Evolutionary conservation across 2,329 filamentous ascomycete genomes (phyloP), one percentile per base, ranked within the genome.

Genomic region (Ceratocystiopsis sp.): DNA sequence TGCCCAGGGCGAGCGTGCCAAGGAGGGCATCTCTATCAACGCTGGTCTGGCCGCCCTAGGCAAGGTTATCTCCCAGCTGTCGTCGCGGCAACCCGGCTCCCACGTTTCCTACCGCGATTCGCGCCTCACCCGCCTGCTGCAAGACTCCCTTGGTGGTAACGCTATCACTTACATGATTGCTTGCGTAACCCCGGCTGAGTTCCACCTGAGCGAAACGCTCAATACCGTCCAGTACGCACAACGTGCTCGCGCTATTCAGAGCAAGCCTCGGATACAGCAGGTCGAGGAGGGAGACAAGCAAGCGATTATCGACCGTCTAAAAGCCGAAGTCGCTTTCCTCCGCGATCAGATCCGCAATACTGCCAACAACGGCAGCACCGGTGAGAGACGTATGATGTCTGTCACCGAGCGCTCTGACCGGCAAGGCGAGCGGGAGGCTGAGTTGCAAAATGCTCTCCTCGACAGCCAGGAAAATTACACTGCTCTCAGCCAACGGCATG

Each of bases 151-250:
- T 6, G 91, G 91, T 45, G 91, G 91, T 5, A 96, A 93, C 57
- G 91, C 91, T 34, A 93, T 95, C 57, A 98, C 91, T 1, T 98
- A 96, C 64, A 96, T 98, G 91, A 91, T 98, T 63, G 91, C 91
- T 10, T 98, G 91, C 62, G 87, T 98, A 29, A 98, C 89, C 1
- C 89, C 87, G 0, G 85, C 89, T 14, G 87, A 95, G 58, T 98
- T 98, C 57, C 91, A 98, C 59, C 68, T 98, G 38, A 96, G 87
- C 63, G 91, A 98, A 63, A 96, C 93, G 0, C 67, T 98, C 45
- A 98, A 98, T 59, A 98, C 91, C 0, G 84, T 98, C 18, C 84
- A 95, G 59, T 98, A 98, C 61, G 91, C 91, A 8, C 91, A 96
- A 63, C 77, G 91, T 50, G 93, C 91, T 49, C 80, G 91, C 50